Conservation (phyloP, 495 filamentous ascomycete species). For the Aspergillus coremiiformis region DNA sequence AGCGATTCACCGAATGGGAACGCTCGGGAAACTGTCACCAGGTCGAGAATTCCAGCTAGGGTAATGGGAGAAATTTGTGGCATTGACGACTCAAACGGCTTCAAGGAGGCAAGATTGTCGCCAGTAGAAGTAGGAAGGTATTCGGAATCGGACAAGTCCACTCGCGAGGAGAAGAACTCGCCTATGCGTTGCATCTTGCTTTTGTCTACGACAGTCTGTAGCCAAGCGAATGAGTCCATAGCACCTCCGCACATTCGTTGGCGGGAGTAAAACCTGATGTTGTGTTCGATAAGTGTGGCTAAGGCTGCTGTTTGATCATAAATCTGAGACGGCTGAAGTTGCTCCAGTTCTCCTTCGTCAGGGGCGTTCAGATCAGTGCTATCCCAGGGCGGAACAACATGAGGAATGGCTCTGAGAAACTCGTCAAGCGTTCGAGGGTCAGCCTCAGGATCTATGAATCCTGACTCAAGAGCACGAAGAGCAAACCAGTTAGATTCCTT, state of each 20-base stretch:
- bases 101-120: constrained; percentile 6
- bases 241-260: constrained; percentile 23
- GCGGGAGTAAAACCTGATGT: constrained; percentile 21
- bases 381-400: constrained; percentile 34
- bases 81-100: constrained; percentile 26
- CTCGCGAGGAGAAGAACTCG: constrained; percentile 27
- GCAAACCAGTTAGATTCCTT: constrained; percentile 42
- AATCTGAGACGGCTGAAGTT: constrained; percentile 23
- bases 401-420: constrained; percentile 26
- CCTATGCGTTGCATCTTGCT: constrained; percentile 35
- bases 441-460: constrained; percentile 28
- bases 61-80: constrained; percentile 42
- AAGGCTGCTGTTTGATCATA: constrained; percentile 35
- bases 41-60: constrained; percentile 46
- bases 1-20: constrained; percentile 50
- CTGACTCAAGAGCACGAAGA: constrained; percentile 46
- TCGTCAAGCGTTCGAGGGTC: constrained; percentile 35
- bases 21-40: constrained; percentile 39
- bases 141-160: constrained; percentile 12
- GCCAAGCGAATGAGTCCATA: constrained; percentile 25
- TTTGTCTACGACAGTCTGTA: constrained; percentile 33
- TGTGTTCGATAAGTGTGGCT: constrained; percentile 32
- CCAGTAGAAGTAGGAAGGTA: constrained; percentile 16
- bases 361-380: constrained; percentile 11
- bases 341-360: constrained; percentile 16